Base-by-base conservation (phyloP, 2,329 filamentous ascomycete species). In the Lachnum nothofagi region DNA sequence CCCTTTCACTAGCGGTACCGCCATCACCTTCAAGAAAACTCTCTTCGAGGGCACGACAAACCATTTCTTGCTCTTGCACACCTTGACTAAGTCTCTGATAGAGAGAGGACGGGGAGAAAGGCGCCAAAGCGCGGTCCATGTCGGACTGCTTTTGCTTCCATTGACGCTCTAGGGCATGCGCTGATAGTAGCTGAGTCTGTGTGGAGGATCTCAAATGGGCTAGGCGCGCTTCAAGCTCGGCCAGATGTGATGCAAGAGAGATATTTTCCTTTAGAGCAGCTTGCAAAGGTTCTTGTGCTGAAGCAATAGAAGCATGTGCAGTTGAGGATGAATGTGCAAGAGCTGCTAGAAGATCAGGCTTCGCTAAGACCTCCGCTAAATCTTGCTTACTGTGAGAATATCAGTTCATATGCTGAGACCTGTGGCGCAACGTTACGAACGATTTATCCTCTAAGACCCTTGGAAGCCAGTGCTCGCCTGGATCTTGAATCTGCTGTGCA, bases 91-190 rank as follows among this genome's bases (percentile, higher is more conserved):
- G 74, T 44, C 86, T 78, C 68, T 91, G 86, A 65, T 97, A 96
- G 61, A 97, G 73, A 37, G 87, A 85, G 37, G 88, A 86, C 0
- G 91, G 90, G 22, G 88, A 87, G 70, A 95, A 97, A 1, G 88
- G 87, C 29, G 82, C 80, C 52, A 97, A 72, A 5, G 88, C 89
- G 44, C 81, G 76, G 66, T 97, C 93, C 79, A 95, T 93, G 60
- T 93, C 89, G 1, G 80, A 76, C 67, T 97, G 88, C 67, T 93
- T 94, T 58, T 86, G 80, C 47, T 85, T 82, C 88, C 93, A 97
- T 63, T 91, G 85, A n/a, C 91, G 81, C 70, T 97, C 93, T 14
- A 96, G 79, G 1, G 88, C 87, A 61, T 91, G 87, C 19, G 93
- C 81, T 9, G 88, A 79, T 1, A 97, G 77, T 0, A 97, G 79